Base-by-base conservation (phyloP, 768 basidiomycete species). In the Amanita exitialis region DNA sequence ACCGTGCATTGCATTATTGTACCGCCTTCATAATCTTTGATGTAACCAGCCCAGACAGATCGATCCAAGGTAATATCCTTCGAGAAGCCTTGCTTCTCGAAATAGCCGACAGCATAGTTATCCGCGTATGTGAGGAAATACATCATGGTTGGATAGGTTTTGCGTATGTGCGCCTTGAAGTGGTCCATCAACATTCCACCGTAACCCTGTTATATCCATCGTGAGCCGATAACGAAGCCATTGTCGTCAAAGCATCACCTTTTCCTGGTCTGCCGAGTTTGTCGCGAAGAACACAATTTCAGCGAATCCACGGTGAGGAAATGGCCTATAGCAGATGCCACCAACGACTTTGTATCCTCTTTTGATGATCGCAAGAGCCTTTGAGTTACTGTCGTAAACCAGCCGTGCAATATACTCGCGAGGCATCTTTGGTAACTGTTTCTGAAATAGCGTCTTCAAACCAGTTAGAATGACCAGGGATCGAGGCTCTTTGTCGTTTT, bases 251-350 rank as follows among this genome's bases (percentile, higher is more conserved):
- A 27, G 44, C 13, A 32, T 44, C 62, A 95, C 94, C 80, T 96
- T 97, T 66, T 94, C 91, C 73, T 99, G 95, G 66, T 95, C 93
- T 5, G 88, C 90, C 28, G 90, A 92, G 23, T 92, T 90, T 6
- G 95, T 95, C 0, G 96, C 96, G 62, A 97, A 98, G 69, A 99
- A 99, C 6, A 96, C 94, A 60, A 99, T 98, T 66, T 99, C 96
- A 27, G 94, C 92, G 60, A 99, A 99, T 15, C 86, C 83, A 55
- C 94, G 79, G 60, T 91, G 92, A 32, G 90, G 86, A 62, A 99
- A 98, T 1, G 95, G 95, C 30, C 96, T 79, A 68, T 89, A 99
- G 62, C 92, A 95, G 57, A 99, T 98, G 4, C 96, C 96, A 20
- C 94, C 95, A 2, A 97, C 95, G 38, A 98, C 95, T 61, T 94